Evolutionary conservation across 305 asterid species (phyloP).

Genomic region (Fraxinus paxiana): DNA sequence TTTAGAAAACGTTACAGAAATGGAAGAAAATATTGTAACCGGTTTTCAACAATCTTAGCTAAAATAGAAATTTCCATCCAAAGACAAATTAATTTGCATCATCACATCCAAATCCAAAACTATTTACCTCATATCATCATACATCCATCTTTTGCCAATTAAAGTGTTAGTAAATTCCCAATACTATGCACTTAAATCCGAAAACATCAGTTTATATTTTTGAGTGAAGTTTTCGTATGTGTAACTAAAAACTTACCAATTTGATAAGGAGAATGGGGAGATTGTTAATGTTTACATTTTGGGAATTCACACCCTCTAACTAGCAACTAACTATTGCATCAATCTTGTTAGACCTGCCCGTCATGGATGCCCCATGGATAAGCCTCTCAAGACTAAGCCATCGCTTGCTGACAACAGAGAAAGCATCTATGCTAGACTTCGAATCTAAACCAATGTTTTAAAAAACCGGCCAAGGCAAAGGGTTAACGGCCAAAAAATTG

Average conservation of each 20-base stretch:
- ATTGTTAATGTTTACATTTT: neutral
- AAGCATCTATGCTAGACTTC: neutral
- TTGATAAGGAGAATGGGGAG: neutral
- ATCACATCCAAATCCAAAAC: neutral
- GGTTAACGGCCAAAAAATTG: neutral
- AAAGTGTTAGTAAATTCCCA: neutral
- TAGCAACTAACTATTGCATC: neutral
- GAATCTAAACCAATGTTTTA: neutral
- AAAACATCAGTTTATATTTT: neutral
- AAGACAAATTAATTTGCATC: neutral
- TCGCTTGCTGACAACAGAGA: neutral
- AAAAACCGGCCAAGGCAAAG: neutral
- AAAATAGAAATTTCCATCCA: neutral
- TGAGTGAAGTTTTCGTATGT: neutral
- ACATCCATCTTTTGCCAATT: neutral
- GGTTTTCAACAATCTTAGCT: neutral
- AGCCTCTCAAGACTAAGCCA: neutral
- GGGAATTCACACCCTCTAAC: neutral
- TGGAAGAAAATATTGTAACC: neutral
- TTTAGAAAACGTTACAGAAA: neutral
- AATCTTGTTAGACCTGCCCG: neutral
- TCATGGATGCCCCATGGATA: neutral
- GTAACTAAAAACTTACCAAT: neutral
- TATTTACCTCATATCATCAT: neutral
- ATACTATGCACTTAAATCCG: no score